Conservation (phyloP, 805 yeast genomes). For the Sungouiozyma intestinalis region DNA sequence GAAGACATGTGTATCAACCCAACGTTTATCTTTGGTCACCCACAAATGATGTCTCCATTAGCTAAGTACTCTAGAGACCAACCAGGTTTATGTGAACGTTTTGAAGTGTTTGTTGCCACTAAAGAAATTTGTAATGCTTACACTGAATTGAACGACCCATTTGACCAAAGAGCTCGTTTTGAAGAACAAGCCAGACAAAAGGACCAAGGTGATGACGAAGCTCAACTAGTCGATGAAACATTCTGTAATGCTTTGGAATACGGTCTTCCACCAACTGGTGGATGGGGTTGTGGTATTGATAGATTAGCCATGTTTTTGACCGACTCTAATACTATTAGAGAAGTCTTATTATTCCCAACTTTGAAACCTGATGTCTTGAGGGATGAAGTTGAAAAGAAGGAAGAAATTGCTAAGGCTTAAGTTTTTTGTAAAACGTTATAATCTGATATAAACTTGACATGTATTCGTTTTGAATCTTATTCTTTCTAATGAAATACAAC, state of each 20-base stretch:
- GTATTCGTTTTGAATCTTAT: too few species aligned
- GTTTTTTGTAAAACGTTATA: neutral
- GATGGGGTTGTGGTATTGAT: slow-evolving; percentile 99
- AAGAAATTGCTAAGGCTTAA: slow-evolving; percentile 3
- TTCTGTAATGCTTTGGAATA: slow-evolving; percentile 97
- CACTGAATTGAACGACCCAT: slow-evolving; percentile 98
- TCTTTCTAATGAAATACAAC: too few species aligned
- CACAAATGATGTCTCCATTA: slow-evolving; percentile 99
- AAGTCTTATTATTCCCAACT: slow-evolving; percentile 95
- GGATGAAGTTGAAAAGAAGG: slow-evolving; percentile 26
- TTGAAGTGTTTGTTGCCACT: slow-evolving; percentile 96
- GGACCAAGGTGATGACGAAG: slow-evolving; percentile 98
- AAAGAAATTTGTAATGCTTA: slow-evolving; percentile 97
- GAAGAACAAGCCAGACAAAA: slow-evolving; percentile 99
- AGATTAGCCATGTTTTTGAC: slow-evolving; percentile 97
- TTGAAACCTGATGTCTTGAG: slow-evolving; percentile 77
- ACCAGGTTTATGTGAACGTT: slow-evolving; percentile 96
- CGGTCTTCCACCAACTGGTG: slow-evolving; percentile 98
- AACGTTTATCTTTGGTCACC: slow-evolving; percentile 96
- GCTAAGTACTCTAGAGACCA: slow-evolving; percentile 89
- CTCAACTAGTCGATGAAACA: slow-evolving; percentile 90
- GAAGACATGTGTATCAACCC: slow-evolving; percentile 95
- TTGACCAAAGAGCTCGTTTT: slow-evolving; percentile 93
- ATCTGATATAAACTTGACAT: too few species aligned
- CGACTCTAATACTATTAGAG: slow-evolving; percentile 92